Base-by-base conservation (phyloP, 352 stramenopile genomes). In the Phytophthora rubi region DNA sequence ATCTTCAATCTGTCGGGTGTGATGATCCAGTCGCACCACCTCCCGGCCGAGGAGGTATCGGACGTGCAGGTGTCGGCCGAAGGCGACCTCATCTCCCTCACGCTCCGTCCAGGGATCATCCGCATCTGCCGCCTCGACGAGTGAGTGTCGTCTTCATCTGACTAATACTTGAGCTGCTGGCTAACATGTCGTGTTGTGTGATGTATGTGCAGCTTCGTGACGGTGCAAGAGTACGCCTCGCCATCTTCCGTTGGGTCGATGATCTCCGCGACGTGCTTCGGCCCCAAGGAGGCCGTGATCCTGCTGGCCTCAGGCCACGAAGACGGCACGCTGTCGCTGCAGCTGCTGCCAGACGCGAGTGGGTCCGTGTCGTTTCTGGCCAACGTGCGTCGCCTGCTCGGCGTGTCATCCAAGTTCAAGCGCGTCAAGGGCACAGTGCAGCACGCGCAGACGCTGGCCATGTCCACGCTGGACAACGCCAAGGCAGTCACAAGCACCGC, bases 391-490 rank as follows among this genome's bases (percentile, higher is more conserved):
- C 83, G 88, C 21, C 70, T 95, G 26, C 75, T 96, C 1, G 88
- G 86, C 8, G 81, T 96, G 16, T 94, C 80, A 51, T 88, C 88
- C 10, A 93, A 91, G 61, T 77, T 96, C 32, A 95, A 97, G 64
- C 90, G 92, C 39, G 88, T 97, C 37, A 95, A 94, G 55, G 89
- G 87, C 15, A 96, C 89, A 0, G 88, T 97, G 37, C 88, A 95
- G 62, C 89, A 97, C 51, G 89, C 89, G n/a, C 88, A 97, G 60
- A 94, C 81, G 12, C 70, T 97, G 9, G 89, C 88, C 9, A 85
- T 92, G 76, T 93, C 85, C 2, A 96, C 89, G 3, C 62, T 96
- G 0, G 89, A 83, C 55, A 96, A 88, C 35, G 89, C 89, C 13
- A 93, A 93, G 49, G 89, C 87, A 3, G 88, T 95, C 44, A 95